A percentile compares a stretch with the other conserved stretches of the same genome.
Conservation (phyloP, 495 filamentous ascomycete species). For the Podospora comata region DNA sequence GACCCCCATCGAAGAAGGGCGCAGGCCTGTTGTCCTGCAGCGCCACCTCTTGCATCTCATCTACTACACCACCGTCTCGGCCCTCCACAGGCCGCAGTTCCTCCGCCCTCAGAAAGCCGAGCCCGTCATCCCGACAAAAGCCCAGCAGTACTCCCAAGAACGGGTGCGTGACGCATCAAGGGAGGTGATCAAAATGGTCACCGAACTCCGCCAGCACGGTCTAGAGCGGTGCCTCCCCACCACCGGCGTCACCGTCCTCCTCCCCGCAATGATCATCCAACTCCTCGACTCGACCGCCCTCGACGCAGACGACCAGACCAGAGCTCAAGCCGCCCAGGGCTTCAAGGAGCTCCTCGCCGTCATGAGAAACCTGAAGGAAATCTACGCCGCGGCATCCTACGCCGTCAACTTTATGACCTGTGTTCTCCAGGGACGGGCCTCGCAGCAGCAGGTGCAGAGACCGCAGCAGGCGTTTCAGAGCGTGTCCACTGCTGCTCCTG, state of each 20-base stretch:
- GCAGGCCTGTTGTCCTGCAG: slow-evolving; percentile 61
- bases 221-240: slow-evolving; percentile 79
- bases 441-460: background rate
- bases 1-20: slow-evolving; percentile 43
- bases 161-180: slow-evolving; percentile 75
- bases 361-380: slow-evolving; percentile 73
- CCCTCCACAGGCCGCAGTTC: slow-evolving; percentile 83
- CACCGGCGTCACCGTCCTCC: slow-evolving; percentile 81
- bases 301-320: slow-evolving; percentile 53
- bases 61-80: slow-evolving; percentile 81
- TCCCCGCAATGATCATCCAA: slow-evolving; percentile 89
- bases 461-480: slow-evolving; percentile 1
- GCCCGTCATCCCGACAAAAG: slow-evolving; percentile 51
- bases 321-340: slow-evolving; percentile 65
- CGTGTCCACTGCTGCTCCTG: background rate
- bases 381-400: slow-evolving; percentile 83
- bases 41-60: slow-evolving; percentile 82
- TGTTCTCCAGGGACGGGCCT: background rate
- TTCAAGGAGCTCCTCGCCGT: slow-evolving; percentile 86
- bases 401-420: slow-evolving; percentile 69
- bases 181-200: slow-evolving; percentile 76
- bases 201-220: slow-evolving; percentile 62
- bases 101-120: slow-evolving; percentile 62
- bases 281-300: slow-evolving; percentile 82
- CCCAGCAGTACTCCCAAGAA: slow-evolving; percentile 73